Evolutionary conservation across 371 early-diverging fungal genomes (phyloP), one percentile per base, ranked within the genome.

Genomic region (Mortierella sp.): DNA sequence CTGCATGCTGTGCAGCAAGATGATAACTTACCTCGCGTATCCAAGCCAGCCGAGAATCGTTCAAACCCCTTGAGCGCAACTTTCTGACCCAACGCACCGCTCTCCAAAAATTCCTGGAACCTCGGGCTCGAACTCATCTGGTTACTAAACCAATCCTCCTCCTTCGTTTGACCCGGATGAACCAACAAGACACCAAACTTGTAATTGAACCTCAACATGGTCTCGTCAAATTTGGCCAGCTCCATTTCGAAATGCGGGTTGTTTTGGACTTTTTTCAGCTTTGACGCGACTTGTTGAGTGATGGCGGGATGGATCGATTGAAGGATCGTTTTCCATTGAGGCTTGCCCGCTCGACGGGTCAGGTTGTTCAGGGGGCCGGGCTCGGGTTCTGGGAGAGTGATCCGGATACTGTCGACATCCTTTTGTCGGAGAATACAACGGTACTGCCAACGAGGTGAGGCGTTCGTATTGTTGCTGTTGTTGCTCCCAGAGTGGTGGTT

Each of bases 41-140:
- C 97, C 54, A 97, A 86, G 2, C 96, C 97, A 24, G 94, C 97
- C 5, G 95, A 88, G 89, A 95, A 97, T 9, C 96, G 95, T 72
- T 93, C 89, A 89, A 95, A 97, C 8, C 93, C 95, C 26, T 91
- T 88, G 50, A 97, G 86, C 64, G 91, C 90, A 21, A 96, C 93
- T 26, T 90, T 92, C 57, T 93, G 92, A 2, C 95, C 97, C 37
- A 97, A 81, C 50, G 92, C 94, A 11, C 86, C 86, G 40, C 82
- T 79, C 31, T 89, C 85, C 69, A 96, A 76, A 72, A 97, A 94
- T 43, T 90, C 88, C 37, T 92, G 88, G 78, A 94, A 95, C 8
- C 87, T 88, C 0, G 88, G 86, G 14, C 96, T 94, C 11, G 91
- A 78, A 50, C 88, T 82, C 54, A 88, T 82, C 72, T 86, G 86